These are phyloP conservation scores for Misopates orontium DNA, from an alignment of 257 asterid genomes.

Conservation along the genomic window DNA sequence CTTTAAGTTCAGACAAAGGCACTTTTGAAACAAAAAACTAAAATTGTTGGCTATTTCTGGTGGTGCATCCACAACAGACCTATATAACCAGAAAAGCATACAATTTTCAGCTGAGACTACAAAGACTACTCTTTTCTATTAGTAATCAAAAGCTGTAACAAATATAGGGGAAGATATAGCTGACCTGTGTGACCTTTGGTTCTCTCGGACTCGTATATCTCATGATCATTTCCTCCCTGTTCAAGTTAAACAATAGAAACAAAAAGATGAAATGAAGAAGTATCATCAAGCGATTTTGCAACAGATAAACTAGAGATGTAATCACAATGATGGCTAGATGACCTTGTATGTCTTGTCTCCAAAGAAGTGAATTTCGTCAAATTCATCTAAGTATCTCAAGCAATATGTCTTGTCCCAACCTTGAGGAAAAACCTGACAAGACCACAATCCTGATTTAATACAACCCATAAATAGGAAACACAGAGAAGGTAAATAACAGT, in stretches of 20 bases:
- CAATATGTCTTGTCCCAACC: constrained; percentile 99
- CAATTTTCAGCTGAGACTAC: no score
- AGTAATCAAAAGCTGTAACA: background rate
- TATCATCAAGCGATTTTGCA: background rate
- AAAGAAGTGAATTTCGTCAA: constrained; percentile 84
- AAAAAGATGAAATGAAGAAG: no score
- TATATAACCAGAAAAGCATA: background rate
- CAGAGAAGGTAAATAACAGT: background rate
- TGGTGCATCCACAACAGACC: background rate
- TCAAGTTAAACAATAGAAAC: constrained; percentile 13
- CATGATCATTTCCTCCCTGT: constrained; percentile 94
- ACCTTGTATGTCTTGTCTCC: constrained; percentile 99
- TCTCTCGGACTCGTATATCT: constrained; percentile 85
- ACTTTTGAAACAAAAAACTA: background rate
- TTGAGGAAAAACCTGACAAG: constrained; percentile 77
- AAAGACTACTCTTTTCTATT: background rate
- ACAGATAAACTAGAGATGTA: background rate
- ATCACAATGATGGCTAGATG: constrained; percentile 25
- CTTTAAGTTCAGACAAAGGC: constrained; percentile 18
- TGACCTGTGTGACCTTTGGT: constrained; percentile 93
- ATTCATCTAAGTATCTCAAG: constrained; percentile 83
- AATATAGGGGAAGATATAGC: constrained; percentile 20
- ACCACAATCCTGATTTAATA: constrained; percentile 25
- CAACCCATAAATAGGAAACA: background rate
- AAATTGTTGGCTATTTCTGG: background rate